Conservation (phyloP, 1,284 basidiomycete species). For the Cryptococcus sp. region DNA sequence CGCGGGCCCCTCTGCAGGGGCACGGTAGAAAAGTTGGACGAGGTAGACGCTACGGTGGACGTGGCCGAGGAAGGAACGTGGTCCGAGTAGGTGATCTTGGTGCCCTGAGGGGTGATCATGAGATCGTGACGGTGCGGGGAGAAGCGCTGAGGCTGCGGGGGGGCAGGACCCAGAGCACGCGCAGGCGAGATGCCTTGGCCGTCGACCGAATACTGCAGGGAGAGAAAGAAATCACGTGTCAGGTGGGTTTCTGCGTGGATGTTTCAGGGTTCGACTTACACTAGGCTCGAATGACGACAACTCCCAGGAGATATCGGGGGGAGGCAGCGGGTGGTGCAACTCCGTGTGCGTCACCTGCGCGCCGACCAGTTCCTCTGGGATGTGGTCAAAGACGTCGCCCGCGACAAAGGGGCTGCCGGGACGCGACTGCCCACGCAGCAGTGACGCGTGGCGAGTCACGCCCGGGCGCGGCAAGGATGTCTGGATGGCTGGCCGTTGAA, state of each 20-base stretch:
- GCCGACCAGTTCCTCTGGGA: conserved; percentile 9
- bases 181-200: conserved; percentile 43
- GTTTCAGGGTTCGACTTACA: conserved; percentile 8
- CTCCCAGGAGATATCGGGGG: conserved; percentile 15
- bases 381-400: conserved; percentile 35
- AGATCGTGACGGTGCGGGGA: conserved; percentile 23
- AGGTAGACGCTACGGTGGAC: conserved; percentile 17
- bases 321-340: conserved; percentile 11
- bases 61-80: conserved; percentile 27
- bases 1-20: background rate
- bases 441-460: conserved; percentile 29
- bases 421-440: conserved; percentile 17
- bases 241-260: background rate
- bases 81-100: conserved; percentile 17
- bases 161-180: conserved; percentile 44
- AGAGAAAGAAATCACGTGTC: background rate
- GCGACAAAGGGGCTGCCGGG: conserved; percentile 35
- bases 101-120: conserved; percentile 30
- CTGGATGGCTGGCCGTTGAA: conserved; percentile 23
- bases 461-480: conserved; percentile 14
- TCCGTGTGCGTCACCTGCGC: conserved; percentile 18
- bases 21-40: background rate
- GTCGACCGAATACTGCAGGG: conserved; percentile 8
- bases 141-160: conserved; percentile 29
- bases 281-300: conserved; percentile 12